A percentile compares a stretch with the other conserved stretches of the same genome.
Conservation (phyloP, 2,329 filamentous ascomycete genomes). For the Fusarium sp. region DNA sequence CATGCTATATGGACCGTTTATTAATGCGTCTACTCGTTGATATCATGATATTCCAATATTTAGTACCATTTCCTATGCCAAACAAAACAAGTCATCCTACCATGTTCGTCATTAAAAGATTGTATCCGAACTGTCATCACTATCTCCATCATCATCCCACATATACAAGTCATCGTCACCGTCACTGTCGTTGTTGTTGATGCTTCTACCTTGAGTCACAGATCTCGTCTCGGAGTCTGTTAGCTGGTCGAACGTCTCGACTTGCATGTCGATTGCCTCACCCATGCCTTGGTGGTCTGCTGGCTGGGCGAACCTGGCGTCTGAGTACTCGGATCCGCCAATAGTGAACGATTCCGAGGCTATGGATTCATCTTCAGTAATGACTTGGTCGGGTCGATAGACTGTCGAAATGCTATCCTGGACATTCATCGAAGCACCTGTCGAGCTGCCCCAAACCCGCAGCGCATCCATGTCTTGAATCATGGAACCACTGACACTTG, state of each 20-base stretch:
- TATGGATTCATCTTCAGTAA: conserved; percentile 50
- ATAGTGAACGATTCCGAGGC: conserved; percentile 52
- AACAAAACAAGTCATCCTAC: not conserved
- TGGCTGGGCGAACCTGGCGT: conserved; percentile 51
- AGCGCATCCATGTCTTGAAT: conserved; percentile 51
- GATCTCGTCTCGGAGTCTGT: conserved; percentile 29
- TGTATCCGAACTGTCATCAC: conserved; percentile 16
- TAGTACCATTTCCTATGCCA: conserved; percentile 4
- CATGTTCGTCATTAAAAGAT: conserved; percentile 8
- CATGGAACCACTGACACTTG: conserved; percentile 52
- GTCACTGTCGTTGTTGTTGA: conserved; percentile 15
- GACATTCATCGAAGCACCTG: conserved; percentile 52
- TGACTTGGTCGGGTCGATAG: conserved; percentile 47
- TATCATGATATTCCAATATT: not conserved
- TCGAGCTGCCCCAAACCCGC: conserved; percentile 49
- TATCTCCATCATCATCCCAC: conserved; percentile 28
- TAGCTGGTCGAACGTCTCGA: conserved; percentile 42
- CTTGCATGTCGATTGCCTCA: conserved; percentile 39
- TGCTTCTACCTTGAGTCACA: conserved; percentile 10
- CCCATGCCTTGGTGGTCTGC: conserved; percentile 46
- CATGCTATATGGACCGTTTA: not conserved
- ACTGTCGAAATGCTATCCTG: conserved; percentile 56
- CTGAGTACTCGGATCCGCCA: conserved; percentile 48
- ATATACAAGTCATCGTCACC: conserved; percentile 28
- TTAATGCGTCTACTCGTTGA: conserved; percentile 1